Evolutionary conservation across 768 basidiomycete species (phyloP), one percentile per base, ranked within the genome.

Genomic region (Termitomyces titanicus): DNA sequence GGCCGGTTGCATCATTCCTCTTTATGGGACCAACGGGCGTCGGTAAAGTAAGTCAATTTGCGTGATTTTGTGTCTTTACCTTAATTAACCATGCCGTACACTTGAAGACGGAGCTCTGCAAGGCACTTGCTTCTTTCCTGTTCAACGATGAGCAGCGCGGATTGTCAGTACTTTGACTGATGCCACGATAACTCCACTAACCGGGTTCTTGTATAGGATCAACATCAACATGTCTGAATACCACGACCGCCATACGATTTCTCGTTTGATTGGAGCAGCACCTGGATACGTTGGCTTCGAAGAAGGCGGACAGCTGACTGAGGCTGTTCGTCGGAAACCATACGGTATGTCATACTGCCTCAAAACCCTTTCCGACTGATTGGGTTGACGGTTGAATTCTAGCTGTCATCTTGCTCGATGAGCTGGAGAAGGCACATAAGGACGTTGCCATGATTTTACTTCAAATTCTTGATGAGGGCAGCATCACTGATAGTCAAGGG

Each of bases 161-260:
- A 11, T 64, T 96, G 91, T 92, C 64, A 70, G 84, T 78, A 5
- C 5, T 24, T n/a, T 31, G 25, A 24, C 42, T 33, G 15, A 55
- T 31, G 25, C 7, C 10, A 22, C 46, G 25, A 11, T 4, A 34
- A 7, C 49, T 25, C 10, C 40, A 25, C 35, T 47, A 12, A 45
- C 44, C 35, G 20, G 17, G 24, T 17, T 12, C 47, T 38, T 25
- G 13, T 47, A 24, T 57, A 91, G 88, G 51, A 92, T 94, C 59
- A 90, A 87, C 56, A 92, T 96, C 66, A 95, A 97, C 62, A 94
- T 96, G 92, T 89, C 90, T n/a, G 92, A 97, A 81, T 97, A 89
- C 63, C 90, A 92, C 48, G 94, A 95, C 61, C 83, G 94, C 51
- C 92, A 98, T 65, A 93, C 92, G 0, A 87, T 98, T 50, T 92